These are phyloP conservation scores for Mycena epipterygia DNA, from an alignment of 768 basidiomycete genomes.

Conservation along the genomic window DNA sequence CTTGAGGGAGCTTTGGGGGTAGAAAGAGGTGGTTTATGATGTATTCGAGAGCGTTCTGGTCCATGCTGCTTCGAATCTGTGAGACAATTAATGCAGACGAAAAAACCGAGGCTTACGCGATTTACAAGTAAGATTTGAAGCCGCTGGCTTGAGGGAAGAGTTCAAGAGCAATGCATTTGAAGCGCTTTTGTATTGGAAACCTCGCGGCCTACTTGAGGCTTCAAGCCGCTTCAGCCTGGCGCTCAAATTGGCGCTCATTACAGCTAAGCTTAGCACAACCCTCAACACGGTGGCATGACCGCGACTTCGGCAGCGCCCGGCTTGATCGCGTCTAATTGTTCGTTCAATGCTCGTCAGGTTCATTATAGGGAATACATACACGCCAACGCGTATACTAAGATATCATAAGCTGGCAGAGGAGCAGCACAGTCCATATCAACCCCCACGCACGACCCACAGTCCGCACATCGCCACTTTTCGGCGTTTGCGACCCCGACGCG, in stretches of 20 bases:
- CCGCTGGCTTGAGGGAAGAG: background rate
- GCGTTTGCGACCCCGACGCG: background rate
- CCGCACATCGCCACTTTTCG: background rate
- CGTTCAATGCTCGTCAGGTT: no score
- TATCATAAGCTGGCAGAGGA: no score
- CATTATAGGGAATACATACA: no score
- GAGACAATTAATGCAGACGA: background rate
- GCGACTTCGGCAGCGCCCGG: background rate
- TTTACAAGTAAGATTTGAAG: background rate
- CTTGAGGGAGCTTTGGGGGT: constrained; percentile 56
- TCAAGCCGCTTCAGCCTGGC: no score
- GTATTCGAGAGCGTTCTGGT: constrained; percentile 44
- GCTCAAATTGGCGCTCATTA: no score
- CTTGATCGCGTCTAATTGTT: no score
- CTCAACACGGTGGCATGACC: background rate
- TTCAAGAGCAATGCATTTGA: no score
- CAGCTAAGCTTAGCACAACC: background rate
- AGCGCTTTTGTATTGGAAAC: no score
- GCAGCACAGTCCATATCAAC: no score
- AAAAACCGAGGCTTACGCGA: background rate
- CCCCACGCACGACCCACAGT: background rate
- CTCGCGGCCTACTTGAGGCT: background rate
- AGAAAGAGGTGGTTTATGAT: constrained; percentile 58
- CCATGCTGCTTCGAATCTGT: background rate
- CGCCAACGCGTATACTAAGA: no score